Conservation (phyloP, 345 rosid genomes). For the Moringa oleifera region DNA sequence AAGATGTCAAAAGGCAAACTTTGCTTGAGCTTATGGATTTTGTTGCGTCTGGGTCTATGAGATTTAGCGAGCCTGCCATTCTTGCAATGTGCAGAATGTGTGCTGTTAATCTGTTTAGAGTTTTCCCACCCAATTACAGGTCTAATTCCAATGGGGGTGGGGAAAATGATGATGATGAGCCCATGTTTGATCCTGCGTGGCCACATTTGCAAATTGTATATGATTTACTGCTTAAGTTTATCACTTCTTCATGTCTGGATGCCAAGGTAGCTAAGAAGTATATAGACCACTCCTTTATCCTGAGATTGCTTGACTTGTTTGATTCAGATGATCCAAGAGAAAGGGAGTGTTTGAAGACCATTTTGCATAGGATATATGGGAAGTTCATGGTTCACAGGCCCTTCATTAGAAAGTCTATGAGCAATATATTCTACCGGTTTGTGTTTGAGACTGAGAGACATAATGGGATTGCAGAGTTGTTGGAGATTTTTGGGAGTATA, state of each 20-base stretch:
- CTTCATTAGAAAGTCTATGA: slow-evolving; percentile 65
- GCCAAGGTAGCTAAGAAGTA: slow-evolving; percentile 75
- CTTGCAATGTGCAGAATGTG: slow-evolving; percentile 84
- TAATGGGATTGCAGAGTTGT: slow-evolving; percentile 71
- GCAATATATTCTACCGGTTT: slow-evolving; percentile 68
- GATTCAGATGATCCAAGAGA: slow-evolving; percentile 88
- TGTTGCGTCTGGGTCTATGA: slow-evolving; percentile 55
- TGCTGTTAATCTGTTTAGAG: slow-evolving; percentile 73
- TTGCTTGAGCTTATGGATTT: slow-evolving; percentile 75
- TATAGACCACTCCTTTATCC: slow-evolving; percentile 68
- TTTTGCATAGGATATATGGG: slow-evolving; percentile 67
- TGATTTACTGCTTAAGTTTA: slow-evolving; percentile 70
- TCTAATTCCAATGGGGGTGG: slow-evolving; percentile 27
- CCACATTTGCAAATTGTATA: slow-evolving; percentile 84
- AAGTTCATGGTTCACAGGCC: slow-evolving; percentile 94
- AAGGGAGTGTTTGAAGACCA: slow-evolving; percentile 74
- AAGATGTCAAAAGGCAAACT: slow-evolving; percentile 74
- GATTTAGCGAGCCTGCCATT: slow-evolving; percentile 69
- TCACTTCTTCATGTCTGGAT: slow-evolving; percentile 66
- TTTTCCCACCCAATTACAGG: slow-evolving; percentile 64
- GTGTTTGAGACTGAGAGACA: slow-evolving; percentile 79
- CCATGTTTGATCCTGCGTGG: slow-evolving; percentile 80
- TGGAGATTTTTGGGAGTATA: slow-evolving; percentile 85
- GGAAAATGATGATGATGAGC: slow-evolving; percentile 73
- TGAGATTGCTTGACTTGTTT: slow-evolving; percentile 73